Evolutionary conservation across 208 protist genomes (phyloP), one percentile per base, ranked within the genome.

Genomic region (Leishmania turanica): DNA sequence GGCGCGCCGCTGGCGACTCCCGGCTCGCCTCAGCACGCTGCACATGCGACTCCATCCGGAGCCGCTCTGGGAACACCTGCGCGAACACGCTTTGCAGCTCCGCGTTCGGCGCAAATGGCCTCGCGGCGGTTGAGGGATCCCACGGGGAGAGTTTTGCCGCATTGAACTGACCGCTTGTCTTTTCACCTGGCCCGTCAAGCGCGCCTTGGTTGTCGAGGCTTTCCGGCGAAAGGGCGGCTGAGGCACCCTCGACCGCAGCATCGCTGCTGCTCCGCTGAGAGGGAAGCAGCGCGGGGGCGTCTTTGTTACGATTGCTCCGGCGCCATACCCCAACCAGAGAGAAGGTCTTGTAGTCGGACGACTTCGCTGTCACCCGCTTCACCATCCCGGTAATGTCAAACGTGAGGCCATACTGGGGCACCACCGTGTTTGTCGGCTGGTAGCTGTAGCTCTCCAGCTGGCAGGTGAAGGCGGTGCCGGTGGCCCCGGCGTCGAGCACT

Each of bases 361-460:
- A 82, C 49, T 84, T 84, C 2, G 92, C 85, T 9, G 86, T 84
- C 34, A 97, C 94, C 68, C 83, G 81, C 54, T 95, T 92, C 58
- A 96, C 86, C 77, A 95, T 85, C 19, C 93, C 95, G 5, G 89
- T 92, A 62, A 95, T 87, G 49, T 91, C 84, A 17, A 91, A 86
- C 8, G 42, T 56, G 24, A 84, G 51, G 74, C 88, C 80, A 60
- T 83, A 81, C 77, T 86, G 86, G n/a, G 92, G 89, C 5, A 87
- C 81, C 53, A 90, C 70, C 1, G 84, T 84, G 42, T 84, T 80
- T 47, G 88, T 94, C 34, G 77, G 87, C 66, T 90, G 78, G 79
- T 98, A 98, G 54, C 80, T 84, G 88, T 98, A 98, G 31, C 84
- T 87, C 78, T 97, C 93, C 42, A 98, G 81, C 13, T 88, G 79